A percentile compares a stretch with the other conserved stretches of the same genome.
Evolutionary conservation across 1,284 basidiomycete species (phyloP).

Genomic region (Ganoderma lingzhi): DNA sequence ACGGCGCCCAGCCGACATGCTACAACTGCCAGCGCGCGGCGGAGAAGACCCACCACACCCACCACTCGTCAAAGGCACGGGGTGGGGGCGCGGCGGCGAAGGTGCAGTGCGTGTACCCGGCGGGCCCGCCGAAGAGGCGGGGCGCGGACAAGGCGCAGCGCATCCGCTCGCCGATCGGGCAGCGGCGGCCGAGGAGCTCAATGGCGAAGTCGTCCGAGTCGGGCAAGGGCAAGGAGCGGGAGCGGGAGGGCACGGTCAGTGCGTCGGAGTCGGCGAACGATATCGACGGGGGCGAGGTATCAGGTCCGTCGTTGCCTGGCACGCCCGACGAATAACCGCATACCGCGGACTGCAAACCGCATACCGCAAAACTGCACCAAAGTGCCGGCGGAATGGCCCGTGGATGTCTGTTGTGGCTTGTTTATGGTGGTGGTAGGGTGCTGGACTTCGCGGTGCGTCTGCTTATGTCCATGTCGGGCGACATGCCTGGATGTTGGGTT

Average conservation of each 20-base stretch:
- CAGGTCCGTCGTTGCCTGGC: background rate
- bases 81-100: background rate
- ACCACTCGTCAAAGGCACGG: background rate
- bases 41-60: background rate
- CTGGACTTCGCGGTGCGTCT: background rate
- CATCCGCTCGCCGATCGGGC: conserved; percentile 29
- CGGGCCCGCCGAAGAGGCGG: conserved; percentile 25
- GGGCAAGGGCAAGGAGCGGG: conserved; percentile 1
- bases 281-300: background rate
- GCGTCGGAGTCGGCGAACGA: conserved; percentile 15
- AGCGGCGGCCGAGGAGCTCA: conserved; percentile 21
- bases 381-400: background rate
- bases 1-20: conserved; percentile 37
- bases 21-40: conserved; percentile 35
- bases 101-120: conserved; percentile 25
- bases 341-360: background rate
- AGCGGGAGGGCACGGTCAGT: background rate
- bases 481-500: background rate
- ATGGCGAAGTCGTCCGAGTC: background rate
- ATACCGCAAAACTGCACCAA: background rate
- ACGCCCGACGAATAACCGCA: conserved; percentile 9
- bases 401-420: conserved; percentile 2
- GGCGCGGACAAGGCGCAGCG: conserved; percentile 32
- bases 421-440: background rate
- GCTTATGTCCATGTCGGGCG: background rate